Evolutionary conservation across 2,329 filamentous ascomycete species (phyloP), one percentile per base, ranked within the genome.

Genomic region (Penicillium capsulatum): DNA sequence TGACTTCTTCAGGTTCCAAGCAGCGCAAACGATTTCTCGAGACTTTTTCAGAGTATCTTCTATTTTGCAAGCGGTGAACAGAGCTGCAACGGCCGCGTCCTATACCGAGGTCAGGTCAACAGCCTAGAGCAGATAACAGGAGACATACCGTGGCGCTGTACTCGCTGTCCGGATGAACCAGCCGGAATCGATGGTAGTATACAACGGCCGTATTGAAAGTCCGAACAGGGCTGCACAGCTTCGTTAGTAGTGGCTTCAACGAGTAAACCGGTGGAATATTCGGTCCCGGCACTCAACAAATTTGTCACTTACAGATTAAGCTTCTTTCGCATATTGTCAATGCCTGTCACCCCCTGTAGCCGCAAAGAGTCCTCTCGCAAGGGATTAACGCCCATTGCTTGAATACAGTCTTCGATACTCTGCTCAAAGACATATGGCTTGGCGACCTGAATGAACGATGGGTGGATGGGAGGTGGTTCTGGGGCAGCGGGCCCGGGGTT

Each of bases 11-110:
- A 94, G 70, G 59, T 95, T 96, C 67, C 91, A 88, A 16, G 87
- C 84, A 1, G 90, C 89, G 42, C 88, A 94, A 11, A 97, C 73
- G 45, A 98, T 94, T 48, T 98, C 92, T 42, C 80, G 81, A 3
- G 88, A 94, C 71, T 97, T 97, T 69, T 98, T 98, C 51, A 96
- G 78, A 0, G 92, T 98, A 64, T 98, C 92, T 66, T 98, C 92
- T 31, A 94, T 89, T 70, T 98, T 98, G 73, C 91, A 97, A 2
- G 90, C 90, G 2, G 90, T 86, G 58, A 97, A 91, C 7, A 98
- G 72, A 16, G 88, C 84, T 1, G 92, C 88, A 5, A 92, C 79
- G 0, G 91, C 88, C 2, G 88, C 90, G 61, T 97, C 91, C 64
- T 87, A 67, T 49, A 22, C 19, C 28, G n/a, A 17, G 19, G 16